These are phyloP conservation scores for Azolla pinnata DNA, from an alignment of 75 land plant genomes.

Conservation along the genomic window DNA sequence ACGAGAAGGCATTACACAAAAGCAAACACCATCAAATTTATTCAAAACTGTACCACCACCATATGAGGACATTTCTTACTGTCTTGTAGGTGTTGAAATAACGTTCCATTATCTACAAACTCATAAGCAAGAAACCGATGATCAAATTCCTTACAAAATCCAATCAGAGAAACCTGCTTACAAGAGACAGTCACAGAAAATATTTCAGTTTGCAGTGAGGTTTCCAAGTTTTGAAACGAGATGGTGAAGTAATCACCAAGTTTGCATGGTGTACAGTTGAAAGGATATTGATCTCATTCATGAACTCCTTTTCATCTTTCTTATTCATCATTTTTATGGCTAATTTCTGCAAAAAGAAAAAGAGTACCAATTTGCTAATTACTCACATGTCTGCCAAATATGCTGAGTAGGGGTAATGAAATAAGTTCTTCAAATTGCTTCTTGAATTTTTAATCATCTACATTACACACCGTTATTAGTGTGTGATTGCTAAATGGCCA, in stretches of 20 bases:
- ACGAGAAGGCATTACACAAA: neutral
- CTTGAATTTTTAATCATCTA: too few relatives aligned
- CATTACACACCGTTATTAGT: too few relatives aligned
- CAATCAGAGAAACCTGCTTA: conserved; percentile 18
- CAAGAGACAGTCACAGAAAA: neutral
- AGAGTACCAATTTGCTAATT: too few relatives aligned
- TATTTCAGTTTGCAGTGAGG: neutral
- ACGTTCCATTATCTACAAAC: conserved; percentile 19
- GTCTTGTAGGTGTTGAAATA: conserved; percentile 14
- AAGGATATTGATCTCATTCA: conserved; percentile 7
- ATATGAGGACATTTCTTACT: conserved; percentile 3
- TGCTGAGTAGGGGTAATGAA: too few relatives aligned
- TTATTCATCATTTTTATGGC: conserved; percentile 7
- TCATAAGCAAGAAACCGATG: conserved; percentile 18
- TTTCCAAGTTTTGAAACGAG: neutral
- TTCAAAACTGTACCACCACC: neutral
- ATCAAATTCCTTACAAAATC: conserved; percentile 20
- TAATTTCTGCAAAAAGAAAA: conserved; percentile 5
- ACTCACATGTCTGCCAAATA: too few relatives aligned
- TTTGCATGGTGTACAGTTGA: conserved; percentile 14
- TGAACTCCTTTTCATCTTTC: conserved; percentile 8
- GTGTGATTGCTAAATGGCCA: too few relatives aligned
- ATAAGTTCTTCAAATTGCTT: too few relatives aligned
- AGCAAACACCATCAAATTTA: neutral
- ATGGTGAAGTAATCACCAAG: neutral